These are phyloP conservation scores for Pisolithus marmoratus DNA, from an alignment of 768 basidiomycete species.

Conservation along the genomic window DNA sequence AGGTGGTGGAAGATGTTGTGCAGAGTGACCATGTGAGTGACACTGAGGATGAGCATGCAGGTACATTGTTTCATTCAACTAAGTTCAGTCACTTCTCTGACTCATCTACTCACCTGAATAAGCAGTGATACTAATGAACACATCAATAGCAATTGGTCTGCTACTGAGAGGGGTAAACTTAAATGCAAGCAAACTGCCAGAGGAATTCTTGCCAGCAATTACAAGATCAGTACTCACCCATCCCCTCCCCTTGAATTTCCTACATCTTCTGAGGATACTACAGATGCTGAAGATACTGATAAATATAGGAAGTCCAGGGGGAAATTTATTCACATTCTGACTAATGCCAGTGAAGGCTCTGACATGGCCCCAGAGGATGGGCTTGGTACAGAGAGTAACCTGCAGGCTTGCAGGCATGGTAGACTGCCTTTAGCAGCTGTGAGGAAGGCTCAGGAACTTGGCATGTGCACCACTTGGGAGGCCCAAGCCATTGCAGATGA, in stretches of 20 bases:
- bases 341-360: not conserved
- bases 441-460: not conserved
- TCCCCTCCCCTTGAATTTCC: not conserved
- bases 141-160: not conserved
- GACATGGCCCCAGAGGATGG: not conserved
- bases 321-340: no score
- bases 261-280: not conserved
- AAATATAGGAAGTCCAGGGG: not conserved
- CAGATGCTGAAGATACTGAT: not conserved
- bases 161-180: not conserved
- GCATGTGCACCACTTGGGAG: not conserved
- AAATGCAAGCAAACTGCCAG: not conserved
- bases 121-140: not conserved
- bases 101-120: not conserved
- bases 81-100: not conserved
- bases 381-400: no score
- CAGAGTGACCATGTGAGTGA: not conserved
- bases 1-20: not conserved
- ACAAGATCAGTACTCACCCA: not conserved
- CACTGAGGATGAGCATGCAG: not conserved
- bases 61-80: not conserved
- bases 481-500: constrained; percentile 1
- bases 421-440: not conserved
- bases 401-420: not conserved
- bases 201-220: not conserved